A percentile compares a stretch with the other conserved stretches of the same genome.
Evolutionary conservation across 2,329 filamentous ascomycete genomes (phyloP).

Genomic region (Beauveria brongniartii): DNA sequence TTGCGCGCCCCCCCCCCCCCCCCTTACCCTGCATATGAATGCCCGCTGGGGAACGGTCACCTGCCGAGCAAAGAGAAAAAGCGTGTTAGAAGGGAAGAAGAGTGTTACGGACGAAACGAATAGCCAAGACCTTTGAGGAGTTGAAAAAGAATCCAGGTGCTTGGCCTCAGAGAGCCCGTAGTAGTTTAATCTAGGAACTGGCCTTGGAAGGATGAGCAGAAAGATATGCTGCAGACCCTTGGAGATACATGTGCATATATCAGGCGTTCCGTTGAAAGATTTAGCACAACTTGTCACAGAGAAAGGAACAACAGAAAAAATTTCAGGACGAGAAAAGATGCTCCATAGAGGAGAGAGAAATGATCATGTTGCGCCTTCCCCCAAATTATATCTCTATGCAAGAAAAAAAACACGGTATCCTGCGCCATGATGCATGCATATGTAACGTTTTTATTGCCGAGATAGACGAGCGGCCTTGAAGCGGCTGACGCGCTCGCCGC

Average conservation of each 20-base stretch:
- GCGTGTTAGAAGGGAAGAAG: neutral
- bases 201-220: conserved; percentile 44
- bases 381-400: neutral
- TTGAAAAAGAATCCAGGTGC: conserved; percentile 17
- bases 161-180: conserved; percentile 55
- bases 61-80: neutral
- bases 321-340: neutral
- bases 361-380: neutral
- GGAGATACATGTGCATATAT: neutral
- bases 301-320: neutral
- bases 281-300: neutral
- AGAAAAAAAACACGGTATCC: conserved; percentile 9
- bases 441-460: conserved; percentile 31
- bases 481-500: conserved; percentile 57
- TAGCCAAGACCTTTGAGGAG: conserved; percentile 40
- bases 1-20: too few species aligned
- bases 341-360: neutral
- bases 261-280: neutral
- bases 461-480: conserved; percentile 65
- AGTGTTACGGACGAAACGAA: conserved; percentile 59
- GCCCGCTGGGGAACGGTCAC: neutral
- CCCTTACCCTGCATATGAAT: neutral
- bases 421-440: conserved; percentile 7
- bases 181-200: conserved; percentile 48
- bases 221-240: conserved; percentile 44